Base-by-base conservation (phyloP, 352 stramenopile genomes). In the Globisporangium abappressorium region DNA sequence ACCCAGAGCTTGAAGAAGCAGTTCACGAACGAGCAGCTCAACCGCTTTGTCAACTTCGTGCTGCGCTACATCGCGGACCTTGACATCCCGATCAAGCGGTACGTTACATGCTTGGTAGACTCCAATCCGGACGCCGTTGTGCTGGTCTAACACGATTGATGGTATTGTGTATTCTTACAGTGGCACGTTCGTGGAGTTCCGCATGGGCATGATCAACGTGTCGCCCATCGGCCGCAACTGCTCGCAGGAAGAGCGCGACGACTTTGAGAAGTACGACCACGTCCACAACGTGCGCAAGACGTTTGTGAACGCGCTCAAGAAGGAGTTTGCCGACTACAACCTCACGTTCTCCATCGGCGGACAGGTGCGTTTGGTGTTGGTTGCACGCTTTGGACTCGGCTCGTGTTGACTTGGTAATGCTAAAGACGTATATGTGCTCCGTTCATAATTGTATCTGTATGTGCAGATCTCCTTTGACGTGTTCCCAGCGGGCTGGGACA, bases 121-220 rank as follows among this genome's bases (percentile, higher is more conserved):
- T 49, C 3, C 41, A n/a, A 49, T 49, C 4, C 2, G 41, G 41
- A n/a, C 15, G 41, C 41, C 41, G 20, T 49, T 49, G 15, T 49
- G 41, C 41, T 49, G 41, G 5, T 8, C 41, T 49, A 49, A 26
- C 53, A 3, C 43, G 3, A 47, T 43, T 64, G 30, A 1, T 33
- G 41, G 5, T 58, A 57, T 57, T 60, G 57, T n/a, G 41, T 49
- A 7, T 46, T 46, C 38, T 12, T 46, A 46, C 57, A 89, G 96
- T 66, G 98, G 98, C 65, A 99, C 98, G 33, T 99, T 99, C 77
- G 87, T 99, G 62, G 98, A 99, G 86, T 99, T 99, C 82, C 91
- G 98, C 67, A 98, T 95, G 75, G 97, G 98, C 8, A 99, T 99
- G 97, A 93, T 99, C 68, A 99, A 99, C 84, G 96, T 99, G 70